Evolutionary conservation across 2,329 filamentous ascomycete genomes (phyloP).

Genomic region (Pseudocercospora vitis): DNA sequence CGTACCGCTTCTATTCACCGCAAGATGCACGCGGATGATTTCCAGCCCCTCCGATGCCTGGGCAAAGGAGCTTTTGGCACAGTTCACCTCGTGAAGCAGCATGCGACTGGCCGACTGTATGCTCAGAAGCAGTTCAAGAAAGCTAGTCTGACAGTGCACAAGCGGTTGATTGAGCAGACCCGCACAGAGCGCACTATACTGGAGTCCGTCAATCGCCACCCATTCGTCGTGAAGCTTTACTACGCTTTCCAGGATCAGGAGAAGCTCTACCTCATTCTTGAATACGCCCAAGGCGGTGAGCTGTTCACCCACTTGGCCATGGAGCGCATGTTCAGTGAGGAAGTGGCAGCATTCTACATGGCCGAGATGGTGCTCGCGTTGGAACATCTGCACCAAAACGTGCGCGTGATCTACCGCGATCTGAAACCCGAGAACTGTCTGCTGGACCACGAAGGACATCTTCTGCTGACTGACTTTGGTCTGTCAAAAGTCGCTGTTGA

Average conservation of each 20-base stretch:
- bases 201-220: conserved; percentile 93
- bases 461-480: conserved; percentile 94
- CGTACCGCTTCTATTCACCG: conserved; percentile 55
- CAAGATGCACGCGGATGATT: conserved; percentile 91
- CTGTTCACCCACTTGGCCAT: conserved; percentile 92
- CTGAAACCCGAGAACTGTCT: conserved; percentile 98
- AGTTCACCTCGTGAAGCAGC: conserved; percentile 89
- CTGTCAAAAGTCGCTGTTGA: conserved; percentile 89
- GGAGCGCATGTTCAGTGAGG: conserved; percentile 92
- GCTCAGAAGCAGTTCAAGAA: conserved; percentile 99
- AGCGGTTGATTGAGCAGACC: conserved; percentile 93
- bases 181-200: conserved; percentile 94
- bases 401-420: conserved; percentile 94
- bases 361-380: conserved; percentile 95
- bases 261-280: conserved; percentile 94
- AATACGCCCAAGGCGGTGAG: conserved; percentile 96
- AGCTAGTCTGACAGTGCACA: conserved; percentile 90
- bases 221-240: conserved; percentile 96
- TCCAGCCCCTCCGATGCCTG: conserved; percentile 84
- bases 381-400: conserved; percentile 85
- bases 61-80: conserved; percentile 97
- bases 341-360: conserved; percentile 94
- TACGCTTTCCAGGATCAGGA: conserved; percentile 98
- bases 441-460: conserved; percentile 83
- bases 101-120: conserved; percentile 80